phyloP scores from a whole-genome alignment of 495 filamentous ascomycete genomes.

The Aspergillus affinis region DNA sequence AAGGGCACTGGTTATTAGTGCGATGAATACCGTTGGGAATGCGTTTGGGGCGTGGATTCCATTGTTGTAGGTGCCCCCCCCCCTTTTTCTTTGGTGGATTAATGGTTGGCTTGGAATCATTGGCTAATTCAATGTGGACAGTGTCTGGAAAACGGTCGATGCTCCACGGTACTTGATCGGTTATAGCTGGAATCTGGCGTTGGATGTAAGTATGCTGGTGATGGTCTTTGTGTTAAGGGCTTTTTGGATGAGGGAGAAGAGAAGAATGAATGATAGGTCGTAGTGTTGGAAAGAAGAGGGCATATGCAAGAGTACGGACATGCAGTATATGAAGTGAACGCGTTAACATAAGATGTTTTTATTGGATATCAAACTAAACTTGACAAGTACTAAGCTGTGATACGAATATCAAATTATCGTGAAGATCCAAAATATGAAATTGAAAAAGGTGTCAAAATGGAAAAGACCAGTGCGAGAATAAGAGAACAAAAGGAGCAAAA shows the following conservation, averaged over 20 bases:
- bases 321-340: no score
- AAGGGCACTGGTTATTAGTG: slow-evolving; percentile 52
- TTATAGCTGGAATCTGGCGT: slow-evolving; percentile 29
- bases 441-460: no score
- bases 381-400: no score
- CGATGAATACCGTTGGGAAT: slow-evolving; percentile 54
- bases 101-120: background rate
- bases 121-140: background rate
- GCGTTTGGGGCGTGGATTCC: slow-evolving; percentile 38
- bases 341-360: no score
- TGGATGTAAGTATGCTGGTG: slow-evolving; percentile 30
- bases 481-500: no score
- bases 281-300: no score
- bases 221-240: slow-evolving; percentile 25
- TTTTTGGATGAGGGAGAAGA: slow-evolving; percentile 25
- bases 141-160: slow-evolving; percentile 31
- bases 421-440: no score
- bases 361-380: no score
- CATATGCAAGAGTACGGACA: no score
- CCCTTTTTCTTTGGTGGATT: background rate
- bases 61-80: slow-evolving; percentile 21
- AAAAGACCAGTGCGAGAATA: no score
- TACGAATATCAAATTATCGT: no score
- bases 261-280: background rate
- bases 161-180: slow-evolving; percentile 29